Base-by-base conservation (phyloP, 2,329 filamentous ascomycete species). In the Alternaria sp. region DNA sequence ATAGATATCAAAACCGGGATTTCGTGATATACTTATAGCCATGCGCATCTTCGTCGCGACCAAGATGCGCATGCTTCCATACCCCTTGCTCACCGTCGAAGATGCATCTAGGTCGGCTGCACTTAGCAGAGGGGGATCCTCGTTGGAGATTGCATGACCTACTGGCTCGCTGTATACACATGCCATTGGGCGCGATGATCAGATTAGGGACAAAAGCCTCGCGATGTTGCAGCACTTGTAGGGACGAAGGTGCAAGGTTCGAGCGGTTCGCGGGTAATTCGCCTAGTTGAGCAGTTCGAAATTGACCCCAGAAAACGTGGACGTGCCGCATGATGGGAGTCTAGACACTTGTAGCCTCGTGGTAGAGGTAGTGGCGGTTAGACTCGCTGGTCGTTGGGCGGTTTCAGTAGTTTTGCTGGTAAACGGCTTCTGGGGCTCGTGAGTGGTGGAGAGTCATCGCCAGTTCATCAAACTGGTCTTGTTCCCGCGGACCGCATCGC, bases 241-340 rank as follows among this genome's bases (percentile, higher is more conserved):
- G 47, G 51, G 49, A 56, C 47, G 59, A 62, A 43, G 30, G 58
- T 51, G 45, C 58, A 52, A 51, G 54, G 44, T 47, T 66, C 62
- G 52, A 66, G 62, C 44, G 32, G 28, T 32, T 49, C 23, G 54
- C 71, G 71, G 74, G 56, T 71, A 64, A 71, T 67, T 67, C 65
- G 49, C 74, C 74, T 51, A 72, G 69, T 69, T 65, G 67, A 70
- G 71, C 69, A 77, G 67, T 65, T 72, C 51, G 59, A 52, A 54
- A 64, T 47, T 57, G 50, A 66, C 52, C 60, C 45, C 47, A 28
- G 55, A 54, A 26, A 64, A 65, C 65, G 68, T 76, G 74, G 61
- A 62, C 64, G 66, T 66, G 62, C 54, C 72, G 62, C 63, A 69
- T 75, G 71, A 75, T 69, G 62, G 26, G 25, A 46, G 57, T 62